These are phyloP conservation scores for Rhododendron henanense DNA, from an alignment of 148 eudicot species.

Conservation along the genomic window DNA sequence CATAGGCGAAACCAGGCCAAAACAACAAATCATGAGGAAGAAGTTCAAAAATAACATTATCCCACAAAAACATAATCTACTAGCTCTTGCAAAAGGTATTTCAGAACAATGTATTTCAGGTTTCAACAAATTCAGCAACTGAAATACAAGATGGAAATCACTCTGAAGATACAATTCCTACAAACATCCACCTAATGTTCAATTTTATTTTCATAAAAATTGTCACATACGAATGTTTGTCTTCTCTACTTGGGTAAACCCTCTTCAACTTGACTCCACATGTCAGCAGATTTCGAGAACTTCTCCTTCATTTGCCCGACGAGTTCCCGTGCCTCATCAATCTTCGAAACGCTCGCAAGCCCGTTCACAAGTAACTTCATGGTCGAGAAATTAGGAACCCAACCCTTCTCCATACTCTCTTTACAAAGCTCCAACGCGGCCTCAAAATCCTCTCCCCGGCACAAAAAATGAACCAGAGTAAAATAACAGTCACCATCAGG, in stretches of 20 bases:
- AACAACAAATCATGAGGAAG: neutral
- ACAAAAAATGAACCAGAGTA: slow-evolving; percentile 57
- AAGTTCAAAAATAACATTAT: neutral
- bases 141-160: neutral
- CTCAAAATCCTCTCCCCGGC: slow-evolving; percentile 64
- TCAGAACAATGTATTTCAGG: neutral
- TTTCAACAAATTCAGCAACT: slow-evolving; percentile 4
- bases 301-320: slow-evolving; percentile 58
- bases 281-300: slow-evolving; percentile 48
- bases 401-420: slow-evolving; percentile 56
- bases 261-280: slow-evolving; percentile 74
- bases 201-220: slow-evolving; percentile 1
- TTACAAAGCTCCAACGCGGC: slow-evolving; percentile 49
- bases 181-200: neutral
- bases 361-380: slow-evolving; percentile 82
- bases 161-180: neutral
- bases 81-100: too few species aligned
- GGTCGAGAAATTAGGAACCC: slow-evolving; percentile 68
- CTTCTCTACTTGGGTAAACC: slow-evolving; percentile 37
- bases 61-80: neutral
- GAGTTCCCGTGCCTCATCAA: slow-evolving; percentile 71
- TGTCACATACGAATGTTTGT: neutral
- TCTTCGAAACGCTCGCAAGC: slow-evolving; percentile 53
- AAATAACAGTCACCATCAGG: slow-evolving; percentile 60
- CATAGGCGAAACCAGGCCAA: neutral